A percentile compares a stretch with the other conserved stretches of the same genome.
These are phyloP conservation scores for Boletus fagicola DNA, from an alignment of 768 basidiomycete genomes.

Conservation along the genomic window DNA sequence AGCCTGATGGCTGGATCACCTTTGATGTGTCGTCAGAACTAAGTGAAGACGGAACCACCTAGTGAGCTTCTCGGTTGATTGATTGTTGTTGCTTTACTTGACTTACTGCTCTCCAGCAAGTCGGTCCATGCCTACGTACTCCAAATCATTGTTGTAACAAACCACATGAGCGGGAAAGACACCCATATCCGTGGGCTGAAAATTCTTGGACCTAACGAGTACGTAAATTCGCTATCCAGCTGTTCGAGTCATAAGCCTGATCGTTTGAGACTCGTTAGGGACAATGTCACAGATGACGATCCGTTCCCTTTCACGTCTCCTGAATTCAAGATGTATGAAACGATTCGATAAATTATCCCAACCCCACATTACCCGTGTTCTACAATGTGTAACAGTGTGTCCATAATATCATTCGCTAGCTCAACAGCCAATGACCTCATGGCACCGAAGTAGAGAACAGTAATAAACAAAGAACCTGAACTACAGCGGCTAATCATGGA, in stretches of 20 bases:
- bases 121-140: conserved; percentile 87
- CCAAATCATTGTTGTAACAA: conserved; percentile 85
- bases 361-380: conserved; percentile 27
- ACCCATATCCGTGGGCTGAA: conserved; percentile 92
- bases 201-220: conserved; percentile 87
- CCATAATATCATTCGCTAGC: conserved; percentile 11
- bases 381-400: conserved; percentile 24
- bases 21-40: conserved; percentile 81
- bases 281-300: conserved; percentile 56
- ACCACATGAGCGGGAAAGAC: conserved; percentile 98
- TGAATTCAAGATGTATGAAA: conserved; percentile 74
- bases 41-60: conserved; percentile 74
- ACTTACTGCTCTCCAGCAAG: conserved; percentile 48
- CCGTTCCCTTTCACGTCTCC: conserved; percentile 66
- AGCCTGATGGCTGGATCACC: conserved; percentile 93
- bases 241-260: not conserved
- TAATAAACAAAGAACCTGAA: conserved; percentile 10
- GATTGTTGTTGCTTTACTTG: not conserved
- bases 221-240: conserved; percentile 17
- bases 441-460: not conserved
- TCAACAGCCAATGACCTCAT: not conserved
- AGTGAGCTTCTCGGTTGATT: conserved; percentile 47
- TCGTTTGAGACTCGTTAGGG: conserved; percentile 30
- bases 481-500: not conserved
- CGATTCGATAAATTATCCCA: conserved; percentile 53